These are phyloP conservation scores for Pharnaceum exiguum DNA, from an alignment of 148 eudicot species.

Conservation along the genomic window DNA sequence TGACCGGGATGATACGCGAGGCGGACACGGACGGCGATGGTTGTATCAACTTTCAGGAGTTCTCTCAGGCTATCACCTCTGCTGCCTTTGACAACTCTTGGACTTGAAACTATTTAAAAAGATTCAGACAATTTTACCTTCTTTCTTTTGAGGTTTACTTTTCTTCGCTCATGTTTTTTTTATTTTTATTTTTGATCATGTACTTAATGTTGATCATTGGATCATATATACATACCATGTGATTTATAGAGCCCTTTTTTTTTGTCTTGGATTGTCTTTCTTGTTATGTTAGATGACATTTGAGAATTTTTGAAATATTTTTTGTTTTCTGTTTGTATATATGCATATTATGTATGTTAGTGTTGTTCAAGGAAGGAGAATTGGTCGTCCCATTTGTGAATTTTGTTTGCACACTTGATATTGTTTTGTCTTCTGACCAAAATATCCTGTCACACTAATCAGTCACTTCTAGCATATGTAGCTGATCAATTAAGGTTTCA, in stretches of 20 bases:
- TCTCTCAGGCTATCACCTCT: constrained; percentile 43
- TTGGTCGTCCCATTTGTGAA: too few species aligned
- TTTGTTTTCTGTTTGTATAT: constrained; percentile 9
- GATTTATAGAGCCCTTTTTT: not conserved
- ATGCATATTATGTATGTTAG: not conserved
- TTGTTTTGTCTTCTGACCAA: too few species aligned
- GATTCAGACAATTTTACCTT: not conserved
- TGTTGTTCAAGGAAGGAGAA: not conserved
- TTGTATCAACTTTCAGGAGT: constrained; percentile 36
- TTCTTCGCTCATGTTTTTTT: not conserved
- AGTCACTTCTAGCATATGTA: too few species aligned
- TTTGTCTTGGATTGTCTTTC: not conserved
- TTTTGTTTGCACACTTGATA: too few species aligned
- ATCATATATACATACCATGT: not conserved
- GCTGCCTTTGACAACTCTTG: constrained; percentile 49
- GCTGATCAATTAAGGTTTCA: too few species aligned
- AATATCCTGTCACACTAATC: too few species aligned
- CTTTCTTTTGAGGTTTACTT: not conserved
- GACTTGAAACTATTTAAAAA: constrained; percentile 13
- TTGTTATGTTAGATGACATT: constrained; percentile 3
- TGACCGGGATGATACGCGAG: constrained; percentile 50
- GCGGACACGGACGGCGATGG: constrained; percentile 46
- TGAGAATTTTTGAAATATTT: not conserved
- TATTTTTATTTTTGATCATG: not conserved
- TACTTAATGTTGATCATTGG: too few species aligned